Evolutionary conservation across 2,329 filamentous ascomycete genomes (phyloP).

Genomic region (Aplosporella prunicola): DNA sequence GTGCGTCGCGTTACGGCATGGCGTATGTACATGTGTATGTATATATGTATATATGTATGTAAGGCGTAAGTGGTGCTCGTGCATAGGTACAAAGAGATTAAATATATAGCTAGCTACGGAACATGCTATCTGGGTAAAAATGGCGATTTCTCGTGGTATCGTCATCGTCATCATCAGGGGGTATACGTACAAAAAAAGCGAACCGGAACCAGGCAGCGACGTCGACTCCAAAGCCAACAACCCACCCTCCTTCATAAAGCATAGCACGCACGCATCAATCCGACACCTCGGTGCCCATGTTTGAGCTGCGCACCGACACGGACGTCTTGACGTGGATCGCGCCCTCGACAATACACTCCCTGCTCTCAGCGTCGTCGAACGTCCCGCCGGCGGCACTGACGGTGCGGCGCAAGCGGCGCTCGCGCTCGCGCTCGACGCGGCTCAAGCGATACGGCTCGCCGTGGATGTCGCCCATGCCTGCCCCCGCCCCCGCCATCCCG

Average conservation of each 20-base stretch:
- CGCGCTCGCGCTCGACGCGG: background rate
- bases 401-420: background rate
- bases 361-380: constrained; percentile 9
- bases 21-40: no score
- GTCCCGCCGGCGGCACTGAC: background rate
- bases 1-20: no score
- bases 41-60: no score
- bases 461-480: no score
- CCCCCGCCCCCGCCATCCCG: background rate
- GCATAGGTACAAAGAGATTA: no score
- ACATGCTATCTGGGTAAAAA: background rate
- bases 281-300: background rate
- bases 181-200: background rate
- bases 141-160: background rate
- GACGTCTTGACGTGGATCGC: constrained; percentile 4
- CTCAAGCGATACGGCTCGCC: constrained; percentile 8
- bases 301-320: constrained; percentile 4
- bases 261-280: no score
- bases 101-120: no score
- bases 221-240: background rate
- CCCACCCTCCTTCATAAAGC: background rate
- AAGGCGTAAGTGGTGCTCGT: no score
- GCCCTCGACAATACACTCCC: constrained; percentile 11
- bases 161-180: background rate
- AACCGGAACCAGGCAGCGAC: background rate